Evolutionary conservation across 2,329 filamentous ascomycete genomes (phyloP).

Genomic region (Aureobasidium sp.): DNA sequence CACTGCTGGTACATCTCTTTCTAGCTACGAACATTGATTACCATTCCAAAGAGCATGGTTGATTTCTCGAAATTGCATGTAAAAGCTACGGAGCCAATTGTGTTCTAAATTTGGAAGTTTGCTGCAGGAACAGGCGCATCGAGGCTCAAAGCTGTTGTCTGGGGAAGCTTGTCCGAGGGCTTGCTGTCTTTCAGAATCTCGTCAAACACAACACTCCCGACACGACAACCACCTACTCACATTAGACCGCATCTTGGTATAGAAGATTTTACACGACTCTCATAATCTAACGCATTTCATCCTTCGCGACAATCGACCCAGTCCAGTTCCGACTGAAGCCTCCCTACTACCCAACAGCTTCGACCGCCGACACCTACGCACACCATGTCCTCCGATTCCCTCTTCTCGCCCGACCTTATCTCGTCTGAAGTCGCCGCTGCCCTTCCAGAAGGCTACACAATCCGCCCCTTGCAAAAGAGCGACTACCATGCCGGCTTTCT

Average conservation of each 20-base stretch:
- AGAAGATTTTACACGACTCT: not conserved
- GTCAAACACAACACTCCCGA: not conserved
- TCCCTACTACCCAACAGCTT: not conserved
- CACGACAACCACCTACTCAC: not conserved
- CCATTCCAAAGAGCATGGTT: no score
- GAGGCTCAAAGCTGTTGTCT: not conserved
- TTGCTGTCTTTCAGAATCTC: not conserved
- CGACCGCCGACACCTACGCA: not conserved
- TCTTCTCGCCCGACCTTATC: constrained; percentile 72
- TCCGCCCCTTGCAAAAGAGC: constrained; percentile 67
- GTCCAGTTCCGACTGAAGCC: not conserved
- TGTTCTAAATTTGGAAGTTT: constrained; percentile 2
- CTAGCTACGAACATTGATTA: no score
- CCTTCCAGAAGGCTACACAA: constrained; percentile 72
- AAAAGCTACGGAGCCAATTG: no score
- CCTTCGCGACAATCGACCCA: not conserved
- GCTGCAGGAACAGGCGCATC: constrained; percentile 2
- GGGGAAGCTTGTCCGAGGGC: not conserved
- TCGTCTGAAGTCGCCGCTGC: constrained; percentile 61
- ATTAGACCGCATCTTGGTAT: not conserved
- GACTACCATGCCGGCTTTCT: constrained; percentile 82
- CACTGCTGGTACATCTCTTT: no score
- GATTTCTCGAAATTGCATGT: no score
- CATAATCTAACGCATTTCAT: no score
- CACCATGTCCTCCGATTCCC: constrained; percentile 29